Conservation (phyloP, 139 green algal genomes). For the Tetradesmus obliquus region DNA sequence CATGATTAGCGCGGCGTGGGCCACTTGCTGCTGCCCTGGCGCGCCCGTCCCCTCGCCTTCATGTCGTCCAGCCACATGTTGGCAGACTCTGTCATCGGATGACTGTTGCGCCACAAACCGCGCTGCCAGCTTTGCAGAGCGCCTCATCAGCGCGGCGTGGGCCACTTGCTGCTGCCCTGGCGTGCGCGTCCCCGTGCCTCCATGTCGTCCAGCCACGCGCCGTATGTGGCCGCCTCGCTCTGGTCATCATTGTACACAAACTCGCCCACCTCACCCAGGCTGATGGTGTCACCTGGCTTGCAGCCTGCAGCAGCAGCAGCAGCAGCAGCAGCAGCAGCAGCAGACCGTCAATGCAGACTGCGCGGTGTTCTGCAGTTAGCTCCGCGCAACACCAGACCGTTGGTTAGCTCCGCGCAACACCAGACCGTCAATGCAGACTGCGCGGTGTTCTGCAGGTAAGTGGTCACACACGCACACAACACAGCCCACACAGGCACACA, state of each 20-base stretch:
- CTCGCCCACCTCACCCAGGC: slow-evolving; percentile 76
- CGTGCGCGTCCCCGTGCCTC: slow-evolving; percentile 63
- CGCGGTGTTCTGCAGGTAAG: too few relatives aligned
- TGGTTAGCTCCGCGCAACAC: too few relatives aligned
- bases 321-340: not conserved
- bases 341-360: too few relatives aligned
- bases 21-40: slow-evolving; percentile 74
- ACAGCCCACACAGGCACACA: too few relatives aligned
- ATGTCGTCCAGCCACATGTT: too few relatives aligned
- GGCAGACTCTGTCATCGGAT: too few relatives aligned
- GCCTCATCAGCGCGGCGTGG: slow-evolving; percentile 22
- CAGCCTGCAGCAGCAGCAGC: slow-evolving; percentile 14
- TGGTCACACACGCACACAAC: too few relatives aligned
- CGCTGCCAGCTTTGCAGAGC: too few relatives aligned
- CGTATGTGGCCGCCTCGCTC: slow-evolving; percentile 76
- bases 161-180: slow-evolving; percentile 77
- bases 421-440: too few relatives aligned
- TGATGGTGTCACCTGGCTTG: slow-evolving; percentile 83
- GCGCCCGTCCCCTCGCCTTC: slow-evolving; percentile 54
- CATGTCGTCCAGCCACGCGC: slow-evolving; percentile 75
- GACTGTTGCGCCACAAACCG: too few relatives aligned
- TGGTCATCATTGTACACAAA: slow-evolving; percentile 80
- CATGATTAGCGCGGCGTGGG: slow-evolving; percentile 45
- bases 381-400: too few relatives aligned
- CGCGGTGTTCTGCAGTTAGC: too few relatives aligned